Percentiles rank a stretch among this genome's conserved stretches.
These are phyloP conservation scores for Monosporozyma aerobia DNA, from an alignment of 805 yeast genomes.

Conservation along the genomic window DNA sequence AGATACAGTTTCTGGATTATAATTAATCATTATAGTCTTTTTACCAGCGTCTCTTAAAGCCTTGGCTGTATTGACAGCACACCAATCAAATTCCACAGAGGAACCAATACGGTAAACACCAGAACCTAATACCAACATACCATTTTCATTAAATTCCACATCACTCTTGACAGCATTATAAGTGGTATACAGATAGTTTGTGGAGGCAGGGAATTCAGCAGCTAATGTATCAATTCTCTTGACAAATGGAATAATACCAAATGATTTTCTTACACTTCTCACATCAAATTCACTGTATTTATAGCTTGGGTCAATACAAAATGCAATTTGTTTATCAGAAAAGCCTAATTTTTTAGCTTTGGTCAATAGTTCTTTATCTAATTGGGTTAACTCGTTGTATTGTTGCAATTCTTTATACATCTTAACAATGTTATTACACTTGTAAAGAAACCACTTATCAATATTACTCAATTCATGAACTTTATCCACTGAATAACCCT, in stretches of 20 bases:
- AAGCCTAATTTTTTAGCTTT: constrained; percentile 91
- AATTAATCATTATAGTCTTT: constrained; percentile 92
- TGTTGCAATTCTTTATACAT: constrained; percentile 75
- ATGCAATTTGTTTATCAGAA: constrained; percentile 87
- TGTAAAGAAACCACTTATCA: constrained; percentile 92
- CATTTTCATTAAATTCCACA: constrained; percentile 77
- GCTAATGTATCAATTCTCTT: constrained; percentile 96
- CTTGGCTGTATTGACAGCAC: constrained; percentile 95
- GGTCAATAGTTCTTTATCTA: constrained; percentile 60
- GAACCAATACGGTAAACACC: constrained; percentile 99
- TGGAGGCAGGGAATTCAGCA: constrained; percentile 96
- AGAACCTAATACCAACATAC: constrained; percentile 93
- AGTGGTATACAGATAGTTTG: constrained; percentile 92
- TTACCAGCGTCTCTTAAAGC: constrained; percentile 81
- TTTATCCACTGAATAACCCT: constrained; percentile 80
- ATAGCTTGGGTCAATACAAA: constrained; percentile 49
- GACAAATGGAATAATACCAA: constrained; percentile 82
- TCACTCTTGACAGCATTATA: constrained; percentile 86
- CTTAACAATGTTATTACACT: constrained; percentile 84
- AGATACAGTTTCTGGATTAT: constrained; percentile 97
- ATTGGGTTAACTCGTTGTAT: constrained; percentile 45
- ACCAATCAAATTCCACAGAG: constrained; percentile 98
- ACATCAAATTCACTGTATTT: constrained; percentile 59
- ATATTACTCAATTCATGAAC: constrained; percentile 89
- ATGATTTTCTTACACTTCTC: constrained; percentile 70